A percentile compares a stretch with the other conserved stretches of the same genome.
Conservation (phyloP, 345 rosid species). For the Xanthoceras sorbifolium region DNA sequence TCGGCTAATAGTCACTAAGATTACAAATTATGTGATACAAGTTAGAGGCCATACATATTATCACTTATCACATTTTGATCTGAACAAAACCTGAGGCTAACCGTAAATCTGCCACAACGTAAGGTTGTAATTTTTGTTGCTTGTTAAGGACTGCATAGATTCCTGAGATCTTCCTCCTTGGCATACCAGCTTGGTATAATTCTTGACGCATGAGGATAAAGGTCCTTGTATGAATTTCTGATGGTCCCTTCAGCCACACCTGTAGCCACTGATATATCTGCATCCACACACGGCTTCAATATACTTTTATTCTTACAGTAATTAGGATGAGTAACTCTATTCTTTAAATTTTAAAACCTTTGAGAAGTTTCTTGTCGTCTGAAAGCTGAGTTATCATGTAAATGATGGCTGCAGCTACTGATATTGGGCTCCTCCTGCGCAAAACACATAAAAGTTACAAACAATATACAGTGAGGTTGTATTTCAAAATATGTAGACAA, state of each 20-base stretch:
- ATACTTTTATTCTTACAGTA: background rate
- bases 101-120: background rate
- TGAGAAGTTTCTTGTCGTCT: conserved; percentile 8
- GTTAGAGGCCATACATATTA: background rate
- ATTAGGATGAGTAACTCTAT: background rate
- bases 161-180: conserved; percentile 27
- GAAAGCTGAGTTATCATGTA: conserved; percentile 32
- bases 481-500: too few relatives aligned
- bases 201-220: conserved; percentile 21
- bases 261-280: conserved; percentile 27
- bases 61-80: too few relatives aligned
- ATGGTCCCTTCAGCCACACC: conserved; percentile 36
- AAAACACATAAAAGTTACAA: background rate
- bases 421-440: conserved; percentile 30
- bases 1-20: background rate
- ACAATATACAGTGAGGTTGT: too few relatives aligned
- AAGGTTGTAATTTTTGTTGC: background rate
- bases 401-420: conserved; percentile 30
- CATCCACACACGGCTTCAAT: background rate
- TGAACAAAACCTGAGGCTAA: background rate
- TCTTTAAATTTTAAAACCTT: conserved; percentile 9
- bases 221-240: conserved; percentile 28
- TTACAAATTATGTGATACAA: background rate
- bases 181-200: conserved; percentile 36
- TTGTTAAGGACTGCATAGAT: conserved; percentile 25